phyloP scores from a whole-genome alignment of 164 flowering plant genomes.

The Tetracentron sinense region DNA sequence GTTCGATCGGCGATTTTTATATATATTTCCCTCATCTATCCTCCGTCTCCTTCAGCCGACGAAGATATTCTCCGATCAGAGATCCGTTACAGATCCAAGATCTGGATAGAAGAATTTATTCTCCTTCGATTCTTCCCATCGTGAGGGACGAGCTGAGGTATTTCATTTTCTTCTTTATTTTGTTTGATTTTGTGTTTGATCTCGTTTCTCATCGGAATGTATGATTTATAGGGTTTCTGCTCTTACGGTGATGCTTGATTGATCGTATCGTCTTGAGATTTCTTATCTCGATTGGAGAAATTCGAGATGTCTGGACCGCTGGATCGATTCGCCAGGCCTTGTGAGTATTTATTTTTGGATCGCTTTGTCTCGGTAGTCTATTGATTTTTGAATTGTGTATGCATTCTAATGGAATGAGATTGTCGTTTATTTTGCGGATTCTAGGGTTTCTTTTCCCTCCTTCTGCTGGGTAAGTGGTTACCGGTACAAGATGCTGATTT shows the following conservation, averaged over 20 bases:
- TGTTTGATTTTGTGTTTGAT: background rate
- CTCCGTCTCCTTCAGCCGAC: background rate
- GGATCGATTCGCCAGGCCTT: conserved; percentile 45
- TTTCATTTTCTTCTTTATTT: background rate
- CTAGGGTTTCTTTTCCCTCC: background rate
- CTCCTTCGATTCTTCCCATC: background rate
- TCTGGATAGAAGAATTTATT: background rate
- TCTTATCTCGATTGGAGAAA: background rate
- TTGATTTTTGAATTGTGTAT: no score
- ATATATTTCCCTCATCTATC: background rate
- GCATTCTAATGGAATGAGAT: no score
- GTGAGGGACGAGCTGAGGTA: background rate
- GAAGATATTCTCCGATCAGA: background rate
- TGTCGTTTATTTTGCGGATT: background rate
- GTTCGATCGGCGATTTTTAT: background rate
- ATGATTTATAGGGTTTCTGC: background rate
- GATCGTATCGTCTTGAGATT: background rate
- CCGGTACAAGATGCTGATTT: no score
- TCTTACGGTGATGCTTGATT: background rate
- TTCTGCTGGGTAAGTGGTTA: background rate
- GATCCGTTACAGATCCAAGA: background rate
- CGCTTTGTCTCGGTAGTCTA: no score
- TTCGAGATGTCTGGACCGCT: conserved; percentile 40
- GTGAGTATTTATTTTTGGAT: conserved; percentile 25
- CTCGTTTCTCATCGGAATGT: conserved; percentile 1